Base-by-base conservation (phyloP, 1,139 yeast genomes). In the Debaryomyces psychrophilus region DNA sequence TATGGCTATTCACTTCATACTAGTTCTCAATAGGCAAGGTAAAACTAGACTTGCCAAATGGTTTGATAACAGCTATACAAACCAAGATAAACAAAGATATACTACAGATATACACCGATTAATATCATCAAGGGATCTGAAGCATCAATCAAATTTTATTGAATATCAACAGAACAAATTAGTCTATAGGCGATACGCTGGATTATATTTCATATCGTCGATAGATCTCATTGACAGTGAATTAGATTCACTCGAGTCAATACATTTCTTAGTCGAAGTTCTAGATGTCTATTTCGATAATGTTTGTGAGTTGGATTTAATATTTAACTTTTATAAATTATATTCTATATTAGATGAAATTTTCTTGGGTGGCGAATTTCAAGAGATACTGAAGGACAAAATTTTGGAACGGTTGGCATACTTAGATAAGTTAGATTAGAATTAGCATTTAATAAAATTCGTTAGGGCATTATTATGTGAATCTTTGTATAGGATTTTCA, bases 291-390 rank as follows among this genome's bases (percentile, higher is more conserved):
- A 87, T 64, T 93, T 93, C 60, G 75, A 81, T 52, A 90, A 86
- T 59, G 99, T 93, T n/a, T 92, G 98, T 68, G 99, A 93, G 67
- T 76, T 93, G 56, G 99, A 93, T 63, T 77, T 89, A 48, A 90
- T 89, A 18, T 88, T 87, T 68, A 87, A 87, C 62, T 88, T 88
- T 64, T 82, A 83, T 67, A 86, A 84, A 62, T 79, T 86, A 22
- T 85, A 87, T 62, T 72, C 75, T 51, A 82, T 87, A 9, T 62
- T 88, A 50, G 95, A 88, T 61, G 95, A 87, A 61, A 75, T 88
- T 58, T 86, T 82, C 60, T 62, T 85, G 44, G 92, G 89, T 8
- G 96, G 96, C 8, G 95, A 88, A 60, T 71, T 87, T 17, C 87
- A 84, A 57, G 92, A 86, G 60, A 83, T 85, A 7, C 85, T 85